A percentile compares a stretch with the other conserved stretches of the same genome.
These are phyloP conservation scores for Davidsoniella australis DNA, from an alignment of 2,329 filamentous ascomycete genomes.

Conservation along the genomic window DNA sequence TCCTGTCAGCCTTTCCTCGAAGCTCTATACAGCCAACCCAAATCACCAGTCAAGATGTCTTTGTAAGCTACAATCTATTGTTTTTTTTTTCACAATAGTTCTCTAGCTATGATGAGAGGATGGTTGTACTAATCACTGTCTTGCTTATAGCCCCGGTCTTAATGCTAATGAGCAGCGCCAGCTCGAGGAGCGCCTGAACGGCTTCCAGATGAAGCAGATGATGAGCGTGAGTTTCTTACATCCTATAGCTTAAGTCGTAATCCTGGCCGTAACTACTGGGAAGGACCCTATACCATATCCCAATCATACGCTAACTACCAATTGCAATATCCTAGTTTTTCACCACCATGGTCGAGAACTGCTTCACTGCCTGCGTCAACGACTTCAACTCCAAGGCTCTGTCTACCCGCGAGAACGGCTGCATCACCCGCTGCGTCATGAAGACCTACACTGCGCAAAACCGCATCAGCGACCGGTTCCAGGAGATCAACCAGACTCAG, in stretches of 20 bases:
- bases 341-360: conserved; percentile 60
- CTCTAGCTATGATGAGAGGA: not conserved
- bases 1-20: not conserved
- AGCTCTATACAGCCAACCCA: not conserved
- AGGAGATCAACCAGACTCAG: conserved; percentile 48
- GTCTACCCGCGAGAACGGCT: conserved; percentile 72
- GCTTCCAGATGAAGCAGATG: conserved; percentile 97
- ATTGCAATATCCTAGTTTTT: conserved; percentile 29
- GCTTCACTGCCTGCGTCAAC: conserved; percentile 93
- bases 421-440: conserved; percentile 85
- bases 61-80: conserved; percentile 5
- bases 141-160: conserved; percentile 12
- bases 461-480: conserved; percentile 80
- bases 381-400: conserved; percentile 98
- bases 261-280: too few relatives aligned
- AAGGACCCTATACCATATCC: too few relatives aligned
- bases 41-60: conserved; percentile 9
- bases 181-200: conserved; percentile 87
- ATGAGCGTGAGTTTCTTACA: conserved; percentile 56
- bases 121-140: not conserved
- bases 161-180: conserved; percentile 61
- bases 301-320: not conserved
- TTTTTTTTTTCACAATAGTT: not conserved
- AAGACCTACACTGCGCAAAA: conserved; percentile 90
- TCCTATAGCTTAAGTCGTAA: too few relatives aligned